phyloP scores from a whole-genome alignment of 352 stramenopile species.

The Pythium utonaiense region DNA sequence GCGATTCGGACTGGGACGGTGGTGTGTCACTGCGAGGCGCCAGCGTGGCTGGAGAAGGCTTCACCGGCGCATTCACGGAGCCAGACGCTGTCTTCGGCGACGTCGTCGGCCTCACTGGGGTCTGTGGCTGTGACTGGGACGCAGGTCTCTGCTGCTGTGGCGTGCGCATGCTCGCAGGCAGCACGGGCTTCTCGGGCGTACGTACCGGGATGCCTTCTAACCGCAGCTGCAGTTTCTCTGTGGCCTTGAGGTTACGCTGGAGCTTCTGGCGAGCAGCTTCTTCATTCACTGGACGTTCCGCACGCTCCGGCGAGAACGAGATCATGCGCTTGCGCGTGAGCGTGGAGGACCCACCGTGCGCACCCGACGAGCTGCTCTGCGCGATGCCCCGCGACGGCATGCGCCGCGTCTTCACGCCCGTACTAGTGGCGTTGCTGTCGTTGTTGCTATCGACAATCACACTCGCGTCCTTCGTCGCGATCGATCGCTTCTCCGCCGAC shows the following conservation, averaged over 20 bases:
- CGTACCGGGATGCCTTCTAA: conserved; percentile 50
- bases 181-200: conserved; percentile 13
- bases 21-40: conserved; percentile 10
- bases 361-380: conserved; percentile 54
- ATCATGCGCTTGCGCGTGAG: conserved; percentile 80
- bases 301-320: conserved; percentile 70
- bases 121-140: background rate
- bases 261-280: conserved; percentile 49
- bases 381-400: conserved; percentile 47
- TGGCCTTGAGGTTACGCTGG: conserved; percentile 71
- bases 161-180: conserved; percentile 1
- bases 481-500: conserved; percentile 27
- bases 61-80: conserved; percentile 7
- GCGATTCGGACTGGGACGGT: conserved; percentile 4
- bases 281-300: conserved; percentile 47
- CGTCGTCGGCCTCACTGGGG: background rate
- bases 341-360: conserved; percentile 40
- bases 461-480: background rate
- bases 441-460: background rate
- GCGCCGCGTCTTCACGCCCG: conserved; percentile 1
- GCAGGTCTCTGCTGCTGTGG: background rate
- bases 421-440: background rate
- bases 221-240: conserved; percentile 60
- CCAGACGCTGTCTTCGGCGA: conserved; percentile 5
- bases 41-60: conserved; percentile 1